Evolutionary conservation across 202 grass and related monocot genomes (phyloP), one percentile per base, ranked within the genome.

Genomic region (Carex arenaria): DNA sequence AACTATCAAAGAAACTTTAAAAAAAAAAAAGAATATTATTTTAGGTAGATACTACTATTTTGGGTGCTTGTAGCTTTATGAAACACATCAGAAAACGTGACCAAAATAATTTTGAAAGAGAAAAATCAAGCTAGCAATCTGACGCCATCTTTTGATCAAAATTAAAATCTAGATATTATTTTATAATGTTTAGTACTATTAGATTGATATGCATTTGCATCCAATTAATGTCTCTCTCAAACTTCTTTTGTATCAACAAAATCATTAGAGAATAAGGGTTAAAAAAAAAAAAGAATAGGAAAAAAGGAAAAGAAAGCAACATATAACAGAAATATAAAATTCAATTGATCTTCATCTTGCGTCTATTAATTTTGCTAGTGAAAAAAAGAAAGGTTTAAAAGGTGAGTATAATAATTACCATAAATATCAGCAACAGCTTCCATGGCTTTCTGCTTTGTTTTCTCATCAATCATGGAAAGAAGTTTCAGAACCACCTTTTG

Each of bases 381-480:
- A 40, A 10, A 61, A 61, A 26, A 66, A 14, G 30, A 65, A 36
- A 3, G 3, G 17, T 49, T 15, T 15, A 49, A 30, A 54, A 79
- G 17, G 32, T 11, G 59, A 47, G 19, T 64, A 78, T 64, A 78
- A 7, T 72, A 43, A 7, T 43, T 80, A 97, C 94, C 94, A 49
- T 93, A 93, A 81, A 93, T 89, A 56, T 97, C 91, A 10, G 94
- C 91, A 53, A 91, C 88, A 66, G 91, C 85, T 85, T 92, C 91
- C 10, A 97, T 90, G 62, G 91, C 91, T 82, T 90, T 97, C 87
- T 97, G 91, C 84, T 97, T 97, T 28, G 65, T 83, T 84, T 84
- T 97, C 40, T 88, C 89, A 84, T 97, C 91, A 19, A 74, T 86
- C 94, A 97, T 97, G 82, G 82, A 36, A 11, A 87, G 85, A 75